A percentile compares a stretch with the other conserved stretches of the same genome.
Conservation (phyloP, 352 stramenopile species). For the Albugo laibachii region DNA sequence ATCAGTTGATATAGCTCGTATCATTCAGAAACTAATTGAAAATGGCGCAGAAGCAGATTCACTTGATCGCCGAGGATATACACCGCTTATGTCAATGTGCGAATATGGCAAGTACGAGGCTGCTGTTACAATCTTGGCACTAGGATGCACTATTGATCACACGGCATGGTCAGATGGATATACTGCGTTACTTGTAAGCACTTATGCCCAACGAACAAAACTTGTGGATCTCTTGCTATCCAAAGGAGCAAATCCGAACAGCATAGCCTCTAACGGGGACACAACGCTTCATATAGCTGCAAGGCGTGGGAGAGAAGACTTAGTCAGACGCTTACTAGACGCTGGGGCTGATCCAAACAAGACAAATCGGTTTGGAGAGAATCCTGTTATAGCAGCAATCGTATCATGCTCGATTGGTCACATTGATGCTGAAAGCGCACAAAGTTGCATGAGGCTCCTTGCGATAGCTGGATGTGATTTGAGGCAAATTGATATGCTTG, state of each 20-base stretch:
- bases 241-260: slow-evolving; percentile 43
- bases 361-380: slow-evolving; percentile 55
- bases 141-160: slow-evolving; percentile 37
- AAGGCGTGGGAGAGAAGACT: slow-evolving; percentile 14
- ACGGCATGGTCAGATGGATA: slow-evolving; percentile 63
- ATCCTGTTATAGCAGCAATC: slow-evolving; percentile 16
- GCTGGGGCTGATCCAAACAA: slow-evolving; percentile 30
- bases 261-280: slow-evolving; percentile 30
- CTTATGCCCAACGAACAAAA: slow-evolving; percentile 15
- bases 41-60: slow-evolving; percentile 35
- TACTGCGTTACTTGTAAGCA: slow-evolving; percentile 40
- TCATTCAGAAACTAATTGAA: slow-evolving; percentile 39
- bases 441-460: slow-evolving; percentile 33
- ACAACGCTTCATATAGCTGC: slow-evolving; percentile 58
- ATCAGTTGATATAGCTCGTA: slow-evolving; percentile 28
- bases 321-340: slow-evolving; percentile 33
- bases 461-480: slow-evolving; percentile 19
- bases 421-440: slow-evolving; percentile 8
- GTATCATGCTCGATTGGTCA: neutral
- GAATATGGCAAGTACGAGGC: slow-evolving; percentile 35
- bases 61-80: slow-evolving; percentile 38
- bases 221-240: slow-evolving; percentile 50
- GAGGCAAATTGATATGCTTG: slow-evolving; percentile 42
- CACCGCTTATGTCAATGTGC: slow-evolving; percentile 68
- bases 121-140: slow-evolving; percentile 34